Base-by-base conservation (phyloP, 2,329 filamentous ascomycete genomes). In the Tolypocladium tropicale region DNA sequence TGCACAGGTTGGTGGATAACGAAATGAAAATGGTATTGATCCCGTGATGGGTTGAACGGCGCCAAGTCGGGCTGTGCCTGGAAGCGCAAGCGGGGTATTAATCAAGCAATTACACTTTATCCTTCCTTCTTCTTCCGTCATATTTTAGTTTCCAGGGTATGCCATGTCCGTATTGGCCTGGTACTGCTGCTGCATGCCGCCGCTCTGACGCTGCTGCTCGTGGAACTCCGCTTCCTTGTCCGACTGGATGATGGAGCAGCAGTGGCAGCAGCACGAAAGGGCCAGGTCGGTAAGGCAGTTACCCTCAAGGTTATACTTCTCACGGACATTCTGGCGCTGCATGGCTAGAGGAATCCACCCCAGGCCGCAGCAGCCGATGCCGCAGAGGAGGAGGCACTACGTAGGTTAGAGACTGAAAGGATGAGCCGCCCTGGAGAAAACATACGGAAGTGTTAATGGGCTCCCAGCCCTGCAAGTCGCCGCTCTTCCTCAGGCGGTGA, bases 391-490 rank as follows among this genome's bases (percentile, higher is more conserved):
- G 2, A 78, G 67, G 61, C 76, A 78, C 76, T 70, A 5, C 12
- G 28, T 10, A 3, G 46, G 28, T 49, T 33, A 49, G 46, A 10
- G 11, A 10, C 28, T 6, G 5, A 18, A 6, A 21, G 0, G 9
- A 21, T 12, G 18, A 9, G 46, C 3, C 4, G 0, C 28, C 4
- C 16, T 3, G 46, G 46, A n/a, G n/a, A 28, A 7, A 6, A 67
- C 75, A 30, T 68, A 78, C 76, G 36, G 72, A 72, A 14, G 73
- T 75, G 66, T 78, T 78, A 62, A 76, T 65, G 34, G 73, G 68
- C 67, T 77, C 72, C 36, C 75, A 78, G 16, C 73, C 75, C 21
- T 71, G 59, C 9, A 78, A 70, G 55, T 65, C 68, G 37, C 63
- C 68, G 30, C 71, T 68, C 65, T 73, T 73, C 57, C 66, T 68